These are phyloP conservation scores for Cercophora sp. DNA, from an alignment of 495 filamentous ascomycete genomes.

Conservation along the genomic window DNA sequence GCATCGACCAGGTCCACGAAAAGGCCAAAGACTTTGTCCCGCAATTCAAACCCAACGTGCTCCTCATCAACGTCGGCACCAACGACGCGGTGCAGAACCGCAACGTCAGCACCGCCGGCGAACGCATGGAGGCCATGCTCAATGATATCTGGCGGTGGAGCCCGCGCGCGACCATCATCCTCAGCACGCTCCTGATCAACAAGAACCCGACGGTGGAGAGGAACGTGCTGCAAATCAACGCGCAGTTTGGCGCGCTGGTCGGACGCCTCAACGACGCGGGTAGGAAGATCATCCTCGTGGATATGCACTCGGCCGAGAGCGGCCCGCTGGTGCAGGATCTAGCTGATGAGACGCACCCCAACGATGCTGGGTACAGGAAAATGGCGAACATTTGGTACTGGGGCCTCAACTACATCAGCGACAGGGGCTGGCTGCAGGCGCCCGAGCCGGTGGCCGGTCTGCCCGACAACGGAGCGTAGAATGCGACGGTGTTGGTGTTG, in stretches of 20 bases:
- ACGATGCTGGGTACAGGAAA: conserved; percentile 45
- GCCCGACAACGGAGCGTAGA: conserved; percentile 20
- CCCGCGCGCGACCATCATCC: conserved; percentile 42
- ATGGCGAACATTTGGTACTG: conserved; percentile 53
- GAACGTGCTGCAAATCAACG: conserved; percentile 35
- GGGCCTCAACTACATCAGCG: conserved; percentile 32
- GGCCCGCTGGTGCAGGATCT: conserved; percentile 33
- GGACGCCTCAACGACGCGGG: conserved; percentile 25
- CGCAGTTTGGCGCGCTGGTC: conserved; percentile 34
- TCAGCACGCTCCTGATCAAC: conserved; percentile 48
- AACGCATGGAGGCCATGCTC: conserved; percentile 35
- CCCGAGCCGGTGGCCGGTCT: conserved; percentile 20
- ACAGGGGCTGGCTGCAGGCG: conserved; percentile 21
- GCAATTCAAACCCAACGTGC: conserved; percentile 42
- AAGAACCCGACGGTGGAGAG: conserved; percentile 16
- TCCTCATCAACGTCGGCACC: conserved; percentile 48
- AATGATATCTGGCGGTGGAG: conserved; percentile 35
- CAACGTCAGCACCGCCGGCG: conserved; percentile 27
- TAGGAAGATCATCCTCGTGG: conserved; percentile 41
- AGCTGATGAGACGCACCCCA: conserved; percentile 48
- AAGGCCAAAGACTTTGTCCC: conserved; percentile 28
- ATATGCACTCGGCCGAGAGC: conserved; percentile 36
- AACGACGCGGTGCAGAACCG: conserved; percentile 39
- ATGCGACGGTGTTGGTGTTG: neutral
- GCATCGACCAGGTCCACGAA: conserved; percentile 41